A percentile compares a stretch with the other conserved stretches of the same genome.
These are phyloP conservation scores for Nakazawaea ambrosiae DNA, from an alignment of 805 yeast genomes.

Conservation along the genomic window DNA sequence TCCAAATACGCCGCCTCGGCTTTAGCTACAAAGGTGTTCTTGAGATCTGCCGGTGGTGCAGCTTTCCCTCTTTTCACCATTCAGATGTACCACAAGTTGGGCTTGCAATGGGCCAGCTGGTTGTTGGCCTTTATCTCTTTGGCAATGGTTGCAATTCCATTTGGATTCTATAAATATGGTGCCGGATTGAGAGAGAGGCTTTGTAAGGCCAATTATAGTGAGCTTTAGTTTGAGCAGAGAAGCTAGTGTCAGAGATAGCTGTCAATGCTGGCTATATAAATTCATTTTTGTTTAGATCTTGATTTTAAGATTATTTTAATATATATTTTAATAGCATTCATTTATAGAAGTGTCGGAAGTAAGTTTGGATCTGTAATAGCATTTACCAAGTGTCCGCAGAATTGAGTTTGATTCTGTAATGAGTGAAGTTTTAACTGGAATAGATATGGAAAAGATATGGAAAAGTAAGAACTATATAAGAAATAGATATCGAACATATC, in stretches of 20 bases:
- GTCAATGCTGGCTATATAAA: no score
- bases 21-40: slow-evolving; percentile 72
- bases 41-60: slow-evolving; percentile 81
- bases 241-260: not conserved
- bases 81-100: slow-evolving; percentile 71
- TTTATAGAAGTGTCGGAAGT: no score
- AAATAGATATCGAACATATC: no score
- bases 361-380: no score
- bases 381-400: no score
- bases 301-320: no score
- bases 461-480: no score
- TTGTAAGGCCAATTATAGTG: slow-evolving; percentile 57
- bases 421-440: no score
- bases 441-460: no score
- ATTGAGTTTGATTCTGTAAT: no score
- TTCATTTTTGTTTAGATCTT: no score
- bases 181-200: slow-evolving; percentile 51
- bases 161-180: slow-evolving; percentile 65
- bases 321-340: no score
- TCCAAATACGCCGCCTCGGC: slow-evolving; percentile 77
- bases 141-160: slow-evolving; percentile 71
- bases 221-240: slow-evolving; percentile 3
- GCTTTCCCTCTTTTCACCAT: slow-evolving; percentile 79
- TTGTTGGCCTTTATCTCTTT: slow-evolving; percentile 69
- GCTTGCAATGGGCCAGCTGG: slow-evolving; percentile 79